These are phyloP conservation scores for Mariannaea elegans DNA, from an alignment of 2,329 filamentous ascomycete species.

Conservation along the genomic window DNA sequence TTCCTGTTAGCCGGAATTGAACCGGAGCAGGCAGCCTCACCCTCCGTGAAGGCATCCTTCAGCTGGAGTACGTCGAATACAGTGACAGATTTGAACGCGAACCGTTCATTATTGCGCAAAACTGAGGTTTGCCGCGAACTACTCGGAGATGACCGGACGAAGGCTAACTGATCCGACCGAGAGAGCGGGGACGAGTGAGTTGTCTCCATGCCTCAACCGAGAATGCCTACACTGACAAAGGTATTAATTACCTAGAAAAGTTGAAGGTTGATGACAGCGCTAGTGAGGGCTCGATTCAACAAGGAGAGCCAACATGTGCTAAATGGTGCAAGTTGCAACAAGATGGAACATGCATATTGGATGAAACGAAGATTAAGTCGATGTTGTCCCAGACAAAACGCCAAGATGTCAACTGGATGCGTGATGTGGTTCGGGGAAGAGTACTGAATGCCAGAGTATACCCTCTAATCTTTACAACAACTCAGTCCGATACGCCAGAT, in stretches of 20 bases:
- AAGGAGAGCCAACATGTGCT: background rate
- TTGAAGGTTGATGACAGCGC: background rate
- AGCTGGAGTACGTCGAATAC: too few species aligned
- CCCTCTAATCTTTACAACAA: constrained; percentile 1
- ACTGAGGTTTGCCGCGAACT: too few species aligned
- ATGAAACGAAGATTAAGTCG: constrained; percentile 1
- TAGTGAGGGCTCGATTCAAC: background rate
- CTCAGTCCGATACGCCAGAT: background rate
- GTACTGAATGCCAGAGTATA: background rate
- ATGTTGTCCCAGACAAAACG: background rate
- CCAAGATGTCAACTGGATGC: background rate
- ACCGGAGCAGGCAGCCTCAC: too few species aligned
- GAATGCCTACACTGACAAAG: background rate
- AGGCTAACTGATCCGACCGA: too few species aligned
- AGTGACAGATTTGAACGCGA: too few species aligned
- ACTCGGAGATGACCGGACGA: too few species aligned
- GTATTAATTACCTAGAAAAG: background rate
- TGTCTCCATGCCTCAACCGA: background rate
- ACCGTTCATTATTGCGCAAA: too few species aligned
- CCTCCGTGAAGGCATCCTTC: too few species aligned
- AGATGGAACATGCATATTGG: background rate
- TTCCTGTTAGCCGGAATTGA: too few species aligned
- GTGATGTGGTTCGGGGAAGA: constrained; percentile 1
- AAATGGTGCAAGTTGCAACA: constrained; percentile 4
- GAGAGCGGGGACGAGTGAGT: background rate